These are phyloP conservation scores for Entoloma clypeatum DNA, from an alignment of 1,284 basidiomycete genomes.

Conservation along the genomic window DNA sequence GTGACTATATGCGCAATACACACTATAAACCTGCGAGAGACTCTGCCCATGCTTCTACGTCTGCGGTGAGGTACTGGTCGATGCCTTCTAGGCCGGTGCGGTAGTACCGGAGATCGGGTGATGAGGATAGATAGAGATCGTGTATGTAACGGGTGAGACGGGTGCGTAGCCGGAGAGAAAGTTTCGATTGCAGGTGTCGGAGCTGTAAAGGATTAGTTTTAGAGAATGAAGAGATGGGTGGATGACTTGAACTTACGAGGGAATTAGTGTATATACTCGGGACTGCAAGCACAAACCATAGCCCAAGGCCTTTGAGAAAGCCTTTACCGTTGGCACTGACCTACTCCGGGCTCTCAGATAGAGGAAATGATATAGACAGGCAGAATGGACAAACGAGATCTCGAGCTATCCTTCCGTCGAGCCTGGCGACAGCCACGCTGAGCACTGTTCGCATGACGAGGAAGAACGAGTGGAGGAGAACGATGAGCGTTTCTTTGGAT, in stretches of 20 bases:
- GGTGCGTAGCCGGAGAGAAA: constrained; percentile 82
- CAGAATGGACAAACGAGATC: constrained; percentile 52
- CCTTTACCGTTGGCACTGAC: constrained; percentile 83
- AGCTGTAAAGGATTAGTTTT: constrained; percentile 50
- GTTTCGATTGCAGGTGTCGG: constrained; percentile 86
- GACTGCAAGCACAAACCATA: constrained; percentile 90
- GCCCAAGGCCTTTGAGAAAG: constrained; percentile 77
- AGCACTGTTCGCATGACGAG: constrained; percentile 84
- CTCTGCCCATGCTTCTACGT: constrained; percentile 90
- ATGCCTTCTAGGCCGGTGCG: constrained; percentile 72
- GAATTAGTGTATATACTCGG: constrained; percentile 96
- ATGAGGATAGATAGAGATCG: constrained; percentile 83
- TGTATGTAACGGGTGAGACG: constrained; percentile 89
- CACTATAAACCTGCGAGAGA: constrained; percentile 87
- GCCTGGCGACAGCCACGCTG: constrained; percentile 81
- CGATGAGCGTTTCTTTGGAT: constrained; percentile 75
- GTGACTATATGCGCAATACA: constrained; percentile 25
- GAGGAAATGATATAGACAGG: neutral
- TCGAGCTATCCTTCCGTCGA: constrained; percentile 89
- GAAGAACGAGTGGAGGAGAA: constrained; percentile 83
- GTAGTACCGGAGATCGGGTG: constrained; percentile 70
- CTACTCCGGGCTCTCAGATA: constrained; percentile 26
- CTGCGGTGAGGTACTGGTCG: constrained; percentile 91
- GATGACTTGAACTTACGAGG: constrained; percentile 54
- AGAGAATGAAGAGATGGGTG: constrained; percentile 8